Percentiles rank a stretch among this genome's conserved stretches.
These are phyloP conservation scores for Diversispora eburnea DNA, from an alignment of 192 early-diverging fungal genomes.

Conservation along the genomic window DNA sequence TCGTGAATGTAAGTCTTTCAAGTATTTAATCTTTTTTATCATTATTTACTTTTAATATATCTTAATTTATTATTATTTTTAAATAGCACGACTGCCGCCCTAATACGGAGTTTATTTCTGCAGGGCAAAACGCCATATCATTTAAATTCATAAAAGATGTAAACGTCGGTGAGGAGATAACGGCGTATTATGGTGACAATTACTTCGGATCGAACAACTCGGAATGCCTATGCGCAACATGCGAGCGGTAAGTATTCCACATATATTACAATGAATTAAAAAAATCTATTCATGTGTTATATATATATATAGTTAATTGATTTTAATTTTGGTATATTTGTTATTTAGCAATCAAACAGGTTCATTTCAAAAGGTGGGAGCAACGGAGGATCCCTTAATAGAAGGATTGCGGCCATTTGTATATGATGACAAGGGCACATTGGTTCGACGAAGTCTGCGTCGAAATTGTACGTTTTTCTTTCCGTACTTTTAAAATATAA, in stretches of 20 bases:
- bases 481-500: neutral
- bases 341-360: neutral
- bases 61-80: slow-evolving; percentile 18
- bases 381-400: neutral
- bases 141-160: slow-evolving; percentile 52
- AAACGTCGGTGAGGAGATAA: slow-evolving; percentile 55
- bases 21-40: neutral
- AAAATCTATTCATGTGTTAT: neutral
- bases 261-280: neutral
- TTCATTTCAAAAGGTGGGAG: neutral
- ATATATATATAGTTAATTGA: neutral
- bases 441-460: slow-evolving; percentile 1
- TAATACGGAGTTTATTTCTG: slow-evolving; percentile 49
- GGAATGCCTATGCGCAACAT: slow-evolving; percentile 59
- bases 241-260: slow-evolving; percentile 37
- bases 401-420: slow-evolving; percentile 17
- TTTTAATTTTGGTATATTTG: neutral
- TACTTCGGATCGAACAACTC: slow-evolving; percentile 61
- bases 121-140: slow-evolving; percentile 47
- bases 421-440: slow-evolving; percentile 4
- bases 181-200: slow-evolving; percentile 54
- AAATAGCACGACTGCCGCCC: slow-evolving; percentile 60
- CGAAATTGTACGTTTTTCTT: neutral
- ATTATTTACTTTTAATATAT: slow-evolving; percentile 1
- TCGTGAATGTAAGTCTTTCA: slow-evolving; percentile 52